phyloP scores from a whole-genome alignment of 495 filamentous ascomycete species.

The Delitschia confertaspora region DNA sequence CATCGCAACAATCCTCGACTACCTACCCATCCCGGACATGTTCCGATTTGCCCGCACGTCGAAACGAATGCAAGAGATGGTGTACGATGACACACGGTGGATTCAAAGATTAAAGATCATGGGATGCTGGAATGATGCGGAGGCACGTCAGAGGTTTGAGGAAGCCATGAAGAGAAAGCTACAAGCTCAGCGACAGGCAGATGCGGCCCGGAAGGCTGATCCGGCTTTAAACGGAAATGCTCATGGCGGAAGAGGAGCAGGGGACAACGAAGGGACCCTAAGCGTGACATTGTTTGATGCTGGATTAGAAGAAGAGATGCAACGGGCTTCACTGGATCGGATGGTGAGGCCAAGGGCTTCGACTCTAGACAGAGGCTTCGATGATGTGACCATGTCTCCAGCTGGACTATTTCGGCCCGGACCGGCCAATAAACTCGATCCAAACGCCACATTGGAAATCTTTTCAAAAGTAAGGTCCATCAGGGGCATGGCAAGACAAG shows the following conservation, averaged over 20 bases:
- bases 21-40: conserved; percentile 74
- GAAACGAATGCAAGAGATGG: conserved; percentile 90
- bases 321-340: conserved; percentile 29
- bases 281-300: conserved; percentile 64
- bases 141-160: conserved; percentile 72
- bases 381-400: conserved; percentile 47
- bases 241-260: conserved; percentile 28
- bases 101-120: conserved; percentile 72
- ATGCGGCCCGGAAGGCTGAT: conserved; percentile 38
- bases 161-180: conserved; percentile 58
- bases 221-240: conserved; percentile 34
- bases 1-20: conserved; percentile 77
- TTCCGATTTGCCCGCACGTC: conserved; percentile 81
- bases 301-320: conserved; percentile 46
- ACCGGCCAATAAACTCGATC: conserved; percentile 35
- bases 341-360: conserved; percentile 8
- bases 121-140: conserved; percentile 85
- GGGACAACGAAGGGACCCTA: conserved; percentile 16
- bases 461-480: conserved; percentile 65
- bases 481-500: conserved; percentile 74
- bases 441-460: conserved; percentile 52
- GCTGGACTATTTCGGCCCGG: conserved; percentile 3
- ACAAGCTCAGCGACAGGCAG: conserved; percentile 48
- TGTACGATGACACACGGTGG: conserved; percentile 97
- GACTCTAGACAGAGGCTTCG: conserved; percentile 55